Percentiles rank a stretch among this genome's conserved stretches.
phyloP scores from a whole-genome alignment of 768 basidiomycete genomes.

The Naganishia onofrii region DNA sequence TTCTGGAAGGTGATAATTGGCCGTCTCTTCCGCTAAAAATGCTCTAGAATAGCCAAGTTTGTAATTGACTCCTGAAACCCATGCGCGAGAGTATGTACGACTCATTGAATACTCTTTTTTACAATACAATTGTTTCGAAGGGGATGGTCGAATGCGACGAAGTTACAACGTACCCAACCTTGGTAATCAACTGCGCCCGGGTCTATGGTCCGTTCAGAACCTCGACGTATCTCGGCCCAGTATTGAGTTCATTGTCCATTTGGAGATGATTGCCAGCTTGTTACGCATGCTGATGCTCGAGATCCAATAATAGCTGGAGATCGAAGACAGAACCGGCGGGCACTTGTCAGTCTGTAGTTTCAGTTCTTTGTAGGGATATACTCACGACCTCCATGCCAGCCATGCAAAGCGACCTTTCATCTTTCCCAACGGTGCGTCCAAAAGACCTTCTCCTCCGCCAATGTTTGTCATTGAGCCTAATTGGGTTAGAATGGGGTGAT shows the following conservation, averaged over 20 bases:
- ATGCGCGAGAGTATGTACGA: too few species aligned
- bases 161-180: too few species aligned
- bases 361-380: not conserved
- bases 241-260: not conserved
- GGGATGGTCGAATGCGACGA: too few species aligned
- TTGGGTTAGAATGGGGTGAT: not conserved
- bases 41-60: too few species aligned
- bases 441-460: slow-evolving; percentile 22
- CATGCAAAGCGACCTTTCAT: slow-evolving; percentile 27
- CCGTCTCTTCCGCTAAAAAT: not conserved
- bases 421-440: slow-evolving; percentile 20
- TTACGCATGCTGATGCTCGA: not conserved
- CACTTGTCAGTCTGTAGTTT: not conserved
- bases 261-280: not conserved
- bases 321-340: not conserved
- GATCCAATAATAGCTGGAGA: not conserved
- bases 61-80: too few species aligned
- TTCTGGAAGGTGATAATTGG: not conserved
- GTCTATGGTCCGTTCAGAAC: not conserved
- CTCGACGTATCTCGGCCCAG: not conserved
- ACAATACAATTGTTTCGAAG: too few species aligned
- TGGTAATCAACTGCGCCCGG: too few species aligned
- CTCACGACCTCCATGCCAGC: slow-evolving; percentile 28
- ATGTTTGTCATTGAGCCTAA: slow-evolving; percentile 51
- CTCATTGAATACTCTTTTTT: too few species aligned